Conservation (phyloP, 192 early-diverging fungal genomes). For the Podila epigama region DNA sequence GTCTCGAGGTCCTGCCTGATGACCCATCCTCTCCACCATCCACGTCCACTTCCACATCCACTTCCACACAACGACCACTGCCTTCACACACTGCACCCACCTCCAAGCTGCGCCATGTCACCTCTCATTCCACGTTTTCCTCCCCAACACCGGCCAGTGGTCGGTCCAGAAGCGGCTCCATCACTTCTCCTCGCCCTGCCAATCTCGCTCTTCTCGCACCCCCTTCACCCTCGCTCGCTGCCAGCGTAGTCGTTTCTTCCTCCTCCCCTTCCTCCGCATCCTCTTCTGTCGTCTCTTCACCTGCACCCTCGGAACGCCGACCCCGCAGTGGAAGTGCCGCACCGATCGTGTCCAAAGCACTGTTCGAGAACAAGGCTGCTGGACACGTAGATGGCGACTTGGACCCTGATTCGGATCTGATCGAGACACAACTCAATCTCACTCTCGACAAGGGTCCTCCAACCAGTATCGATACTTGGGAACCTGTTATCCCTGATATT, state of each 20-base stretch:
- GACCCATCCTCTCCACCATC: slow-evolving; percentile 1
- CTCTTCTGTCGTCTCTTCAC: background rate
- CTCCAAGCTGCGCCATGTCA: slow-evolving; percentile 36
- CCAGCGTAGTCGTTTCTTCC: background rate
- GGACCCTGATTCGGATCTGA: slow-evolving; percentile 10
- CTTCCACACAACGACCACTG: slow-evolving; percentile 4
- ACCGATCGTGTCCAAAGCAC: slow-evolving; percentile 6
- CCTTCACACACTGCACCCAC: slow-evolving; percentile 15
- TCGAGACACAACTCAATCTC: slow-evolving; percentile 30
- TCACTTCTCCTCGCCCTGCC: slow-evolving; percentile 40
- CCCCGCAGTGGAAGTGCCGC: slow-evolving; percentile 44
- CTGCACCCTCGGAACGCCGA: background rate
- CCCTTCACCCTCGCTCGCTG: slow-evolving; percentile 11
- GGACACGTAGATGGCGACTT: background rate
- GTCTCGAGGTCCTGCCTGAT: slow-evolving; percentile 33
- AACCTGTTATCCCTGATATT: slow-evolving; percentile 44
- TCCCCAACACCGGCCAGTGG: slow-evolving; percentile 15
- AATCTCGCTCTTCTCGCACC: slow-evolving; percentile 27
- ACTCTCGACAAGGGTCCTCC: slow-evolving; percentile 41
- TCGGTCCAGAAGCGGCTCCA: slow-evolving; percentile 46
- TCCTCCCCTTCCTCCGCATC: slow-evolving; percentile 2
- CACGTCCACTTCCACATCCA: slow-evolving; percentile 3
- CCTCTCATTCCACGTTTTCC: slow-evolving; percentile 29
- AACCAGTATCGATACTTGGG: slow-evolving; percentile 44
- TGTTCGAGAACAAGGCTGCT: background rate